Evolutionary conservation across 108 stramenopile genomes (phyloP).

Genomic region (Cyclotella atomus): DNA sequence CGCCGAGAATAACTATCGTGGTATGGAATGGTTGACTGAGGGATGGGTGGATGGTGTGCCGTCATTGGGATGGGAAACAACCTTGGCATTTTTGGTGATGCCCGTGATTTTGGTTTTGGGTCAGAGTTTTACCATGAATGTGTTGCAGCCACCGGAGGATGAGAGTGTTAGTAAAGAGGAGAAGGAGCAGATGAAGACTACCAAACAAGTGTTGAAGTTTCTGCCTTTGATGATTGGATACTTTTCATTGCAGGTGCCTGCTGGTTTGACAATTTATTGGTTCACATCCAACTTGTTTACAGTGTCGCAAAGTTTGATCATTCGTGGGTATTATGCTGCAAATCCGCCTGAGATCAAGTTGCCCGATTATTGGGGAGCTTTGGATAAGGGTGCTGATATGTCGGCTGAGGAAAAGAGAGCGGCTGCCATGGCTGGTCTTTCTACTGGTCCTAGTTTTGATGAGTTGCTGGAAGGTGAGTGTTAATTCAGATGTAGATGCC

Average conservation of each 20-base stretch:
- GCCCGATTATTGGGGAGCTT: slow-evolving; percentile 86
- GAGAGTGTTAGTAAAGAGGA: slow-evolving; percentile 70
- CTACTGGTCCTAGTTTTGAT: slow-evolving; percentile 74
- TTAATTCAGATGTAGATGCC: not conserved
- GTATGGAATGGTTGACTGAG: slow-evolving; percentile 84
- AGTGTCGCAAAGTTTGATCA: slow-evolving; percentile 73
- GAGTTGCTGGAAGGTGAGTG: slow-evolving; percentile 61
- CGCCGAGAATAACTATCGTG: slow-evolving; percentile 73
- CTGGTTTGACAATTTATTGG: slow-evolving; percentile 97
- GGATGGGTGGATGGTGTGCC: slow-evolving; percentile 76
- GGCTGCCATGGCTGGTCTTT: slow-evolving; percentile 77
- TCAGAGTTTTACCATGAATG: slow-evolving; percentile 87
- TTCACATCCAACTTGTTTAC: slow-evolving; percentile 92
- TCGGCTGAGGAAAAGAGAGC: slow-evolving; percentile 75
- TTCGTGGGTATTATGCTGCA: slow-evolving; percentile 77
- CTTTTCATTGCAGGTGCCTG: slow-evolving; percentile 94
- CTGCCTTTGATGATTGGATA: slow-evolving; percentile 94
- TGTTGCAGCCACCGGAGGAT: slow-evolving; percentile 80
- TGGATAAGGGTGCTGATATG: slow-evolving; percentile 79
- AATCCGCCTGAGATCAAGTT: slow-evolving; percentile 88
- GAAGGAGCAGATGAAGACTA: slow-evolving; percentile 62
- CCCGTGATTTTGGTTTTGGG: slow-evolving; percentile 88
- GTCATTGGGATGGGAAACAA: slow-evolving; percentile 92
- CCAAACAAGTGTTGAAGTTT: slow-evolving; percentile 84
- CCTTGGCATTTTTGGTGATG: slow-evolving; percentile 89